phyloP scores from a whole-genome alignment of 257 asterid genomes.

The Capsicum chinense region DNA sequence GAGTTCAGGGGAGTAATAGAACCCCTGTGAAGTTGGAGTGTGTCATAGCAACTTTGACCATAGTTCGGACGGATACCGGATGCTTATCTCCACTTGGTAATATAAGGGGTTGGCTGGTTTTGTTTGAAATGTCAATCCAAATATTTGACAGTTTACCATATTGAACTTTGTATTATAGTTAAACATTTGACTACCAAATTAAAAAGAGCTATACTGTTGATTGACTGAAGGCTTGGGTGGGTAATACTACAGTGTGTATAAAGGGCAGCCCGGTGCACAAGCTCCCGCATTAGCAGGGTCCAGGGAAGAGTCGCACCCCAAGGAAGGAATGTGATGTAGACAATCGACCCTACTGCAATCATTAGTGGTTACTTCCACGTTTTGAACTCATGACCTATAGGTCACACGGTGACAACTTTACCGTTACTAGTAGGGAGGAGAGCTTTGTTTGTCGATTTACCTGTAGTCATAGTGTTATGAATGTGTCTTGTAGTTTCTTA shows the following conservation, averaged over 20 bases:
- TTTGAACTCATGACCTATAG: neutral
- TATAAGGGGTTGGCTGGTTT: neutral
- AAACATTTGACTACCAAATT: conserved; percentile 4
- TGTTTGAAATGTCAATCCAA: neutral
- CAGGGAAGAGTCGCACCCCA: neutral
- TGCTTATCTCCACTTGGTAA: no score
- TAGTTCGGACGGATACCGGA: no score
- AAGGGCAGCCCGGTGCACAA: no score
- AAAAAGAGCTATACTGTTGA: neutral
- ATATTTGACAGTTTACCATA: neutral
- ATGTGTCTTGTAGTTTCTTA: no score
- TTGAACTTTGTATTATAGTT: conserved; percentile 12
- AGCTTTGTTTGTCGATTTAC: no score
- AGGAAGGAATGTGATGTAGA: neutral
- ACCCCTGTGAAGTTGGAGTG: no score
- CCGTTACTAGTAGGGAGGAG: no score
- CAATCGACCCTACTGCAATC: neutral
- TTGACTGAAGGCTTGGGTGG: neutral
- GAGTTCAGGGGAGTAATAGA: no score
- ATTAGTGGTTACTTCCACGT: neutral
- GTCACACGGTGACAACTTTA: neutral
- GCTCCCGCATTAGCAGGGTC: neutral
- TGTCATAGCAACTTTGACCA: no score
- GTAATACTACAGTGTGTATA: neutral
- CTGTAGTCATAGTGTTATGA: no score